Base-by-base conservation (phyloP, 164 flowering plant species). In the Pachysandra terminalis region DNA sequence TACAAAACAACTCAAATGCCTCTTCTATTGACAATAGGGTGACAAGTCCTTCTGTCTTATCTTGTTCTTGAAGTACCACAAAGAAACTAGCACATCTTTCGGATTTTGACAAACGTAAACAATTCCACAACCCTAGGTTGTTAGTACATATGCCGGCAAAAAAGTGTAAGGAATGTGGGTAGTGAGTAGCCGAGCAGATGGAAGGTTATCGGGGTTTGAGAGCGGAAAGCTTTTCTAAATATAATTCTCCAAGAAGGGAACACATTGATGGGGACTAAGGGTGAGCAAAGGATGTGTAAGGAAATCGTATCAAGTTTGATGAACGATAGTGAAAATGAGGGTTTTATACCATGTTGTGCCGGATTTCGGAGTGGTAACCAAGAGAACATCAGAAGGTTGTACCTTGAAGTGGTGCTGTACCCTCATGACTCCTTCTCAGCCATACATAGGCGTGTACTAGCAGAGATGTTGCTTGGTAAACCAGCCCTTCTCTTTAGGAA, bases 341-440 rank as follows among this genome's bases (percentile, higher is more conserved):
- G 74, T 37, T 54, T 40, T 65, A 32, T 65, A 37, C 74, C 69
- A 71, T 1, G 74, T 71, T 12, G 74, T 71, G 65, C 74, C 74
- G 13, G 48, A 52, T 54, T 71, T 65, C 0, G 74, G 69, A 37
- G 10, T 24, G 27, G 66, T 64, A 32, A 45, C 54, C 22, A 65
- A 23, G 48, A 71, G 27, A 40, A 53, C 26, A 26, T 59, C 65
- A 19, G 26, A 5, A 8, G 68, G 65, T 40, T 15, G 59, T 1
- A 65, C 59, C 19, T 37, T 17, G 61, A 66, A 65, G 74, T 52
- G 69, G 2, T 63, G 13, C 14, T 70, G 67, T 28, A 25, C 24
- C 7, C 22, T 35, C 52, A 58, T 23, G 32, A 61, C 57, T 14
- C 35, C 65, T n/a, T n/a, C n/a, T 23, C 64, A 25, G 0, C 16